A percentile compares a stretch with the other conserved stretches of the same genome.
These are phyloP conservation scores for Leishmania guyanensis DNA, from an alignment of 208 protist genomes.

Conservation along the genomic window DNA sequence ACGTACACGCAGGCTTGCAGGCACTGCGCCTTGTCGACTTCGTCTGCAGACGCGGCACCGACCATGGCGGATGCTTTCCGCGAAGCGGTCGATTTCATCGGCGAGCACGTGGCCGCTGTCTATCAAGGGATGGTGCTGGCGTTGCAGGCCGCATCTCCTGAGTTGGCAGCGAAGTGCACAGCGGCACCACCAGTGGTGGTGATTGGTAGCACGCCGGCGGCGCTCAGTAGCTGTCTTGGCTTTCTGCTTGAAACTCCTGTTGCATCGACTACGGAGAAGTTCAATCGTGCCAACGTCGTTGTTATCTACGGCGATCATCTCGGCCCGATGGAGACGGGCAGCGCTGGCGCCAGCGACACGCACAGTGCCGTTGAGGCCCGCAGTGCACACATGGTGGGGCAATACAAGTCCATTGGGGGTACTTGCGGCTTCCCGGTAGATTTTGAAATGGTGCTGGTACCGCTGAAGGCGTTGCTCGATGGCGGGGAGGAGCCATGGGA, in stretches of 20 bases:
- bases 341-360: not conserved
- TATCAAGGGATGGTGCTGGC: slow-evolving; percentile 25
- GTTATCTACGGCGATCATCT: slow-evolving; percentile 52
- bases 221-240: slow-evolving; percentile 16
- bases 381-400: not conserved
- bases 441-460: slow-evolving; percentile 40
- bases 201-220: slow-evolving; percentile 21
- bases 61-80: slow-evolving; percentile 29
- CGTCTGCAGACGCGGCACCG: not conserved
- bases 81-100: slow-evolving; percentile 61
- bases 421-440: slow-evolving; percentile 9
- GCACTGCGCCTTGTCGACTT: not conserved
- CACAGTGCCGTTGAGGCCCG: not conserved
- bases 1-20: slow-evolving; percentile 11
- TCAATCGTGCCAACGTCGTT: slow-evolving; percentile 18
- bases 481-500: slow-evolving; percentile 78
- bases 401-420: slow-evolving; percentile 15
- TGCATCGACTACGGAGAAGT: not conserved
- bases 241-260: not conserved
- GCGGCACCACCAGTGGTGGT: slow-evolving; percentile 28
- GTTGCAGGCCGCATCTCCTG: slow-evolving; percentile 4
- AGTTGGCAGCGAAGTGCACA: not conserved
- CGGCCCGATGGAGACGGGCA: not conserved
- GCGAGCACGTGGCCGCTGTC: slow-evolving; percentile 53
- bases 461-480: slow-evolving; percentile 59